Evolutionary conservation across 345 rosid genomes (phyloP).

Genomic region (Aquilaria yunnanensis): DNA sequence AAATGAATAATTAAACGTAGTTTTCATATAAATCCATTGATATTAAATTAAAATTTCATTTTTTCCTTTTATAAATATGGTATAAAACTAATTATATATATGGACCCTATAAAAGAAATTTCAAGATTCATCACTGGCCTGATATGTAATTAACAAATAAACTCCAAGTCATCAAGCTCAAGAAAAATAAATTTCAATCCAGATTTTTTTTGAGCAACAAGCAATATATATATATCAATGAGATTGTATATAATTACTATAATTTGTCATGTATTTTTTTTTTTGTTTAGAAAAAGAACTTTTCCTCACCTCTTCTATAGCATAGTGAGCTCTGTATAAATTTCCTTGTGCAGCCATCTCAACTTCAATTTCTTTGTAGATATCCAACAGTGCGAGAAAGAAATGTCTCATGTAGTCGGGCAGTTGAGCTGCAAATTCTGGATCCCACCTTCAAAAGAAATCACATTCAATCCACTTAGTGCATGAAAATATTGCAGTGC

Average conservation of each 20-base stretch:
- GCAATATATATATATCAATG: no score
- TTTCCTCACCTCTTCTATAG: constrained; percentile 27
- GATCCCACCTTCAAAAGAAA: constrained; percentile 21
- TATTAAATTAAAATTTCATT: no score
- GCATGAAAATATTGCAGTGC: no score
- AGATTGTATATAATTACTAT: no score
- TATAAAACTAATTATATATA: no score
- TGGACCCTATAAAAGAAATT: no score
- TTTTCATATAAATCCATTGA: no score
- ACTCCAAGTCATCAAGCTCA: background rate
- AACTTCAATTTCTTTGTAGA: constrained; percentile 23
- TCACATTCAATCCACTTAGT: no score
- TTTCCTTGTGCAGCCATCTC: constrained; percentile 15
- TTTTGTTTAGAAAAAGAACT: no score
- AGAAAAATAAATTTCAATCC: background rate
- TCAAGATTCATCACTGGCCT: no score
- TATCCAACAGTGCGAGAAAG: constrained; percentile 18
- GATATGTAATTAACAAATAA: background rate
- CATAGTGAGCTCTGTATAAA: constrained; percentile 9
- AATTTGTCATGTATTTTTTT: background rate
- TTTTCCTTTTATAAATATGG: no score
- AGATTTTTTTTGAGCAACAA: background rate
- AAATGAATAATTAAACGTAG: background rate
- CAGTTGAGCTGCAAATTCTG: background rate
- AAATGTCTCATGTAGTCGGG: constrained; percentile 28